A percentile compares a stretch with the other conserved stretches of the same genome.
These are phyloP conservation scores for Dioscorea dumetorum DNA, from an alignment of 106 monocot species.

Conservation along the genomic window DNA sequence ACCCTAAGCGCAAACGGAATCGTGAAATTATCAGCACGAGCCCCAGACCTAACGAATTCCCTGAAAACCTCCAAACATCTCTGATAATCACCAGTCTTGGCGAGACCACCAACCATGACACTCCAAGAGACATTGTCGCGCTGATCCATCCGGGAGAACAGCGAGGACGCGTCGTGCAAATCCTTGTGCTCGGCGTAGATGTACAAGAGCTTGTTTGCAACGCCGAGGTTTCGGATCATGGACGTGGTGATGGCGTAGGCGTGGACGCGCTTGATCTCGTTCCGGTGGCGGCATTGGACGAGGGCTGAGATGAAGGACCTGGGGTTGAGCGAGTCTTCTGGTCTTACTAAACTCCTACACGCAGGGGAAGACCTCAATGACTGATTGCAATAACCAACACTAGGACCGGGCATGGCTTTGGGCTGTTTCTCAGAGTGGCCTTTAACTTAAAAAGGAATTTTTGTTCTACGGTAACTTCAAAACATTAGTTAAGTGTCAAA, in stretches of 20 bases:
- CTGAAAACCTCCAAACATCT: slow-evolving; percentile 27
- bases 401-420: too few species aligned
- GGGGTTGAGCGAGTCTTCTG: slow-evolving; percentile 11
- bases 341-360: too few species aligned
- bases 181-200: slow-evolving; percentile 25
- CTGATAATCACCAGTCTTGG: slow-evolving; percentile 32
- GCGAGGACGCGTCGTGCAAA: slow-evolving; percentile 13
- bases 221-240: slow-evolving; percentile 25
- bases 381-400: too few species aligned
- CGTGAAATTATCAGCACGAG: slow-evolving; percentile 35
- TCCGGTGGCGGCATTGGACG: slow-evolving; percentile 18
- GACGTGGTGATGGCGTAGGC: slow-evolving; percentile 22
- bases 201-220: slow-evolving; percentile 49
- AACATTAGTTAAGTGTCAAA: too few species aligned
- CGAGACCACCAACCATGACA: slow-evolving; percentile 37
- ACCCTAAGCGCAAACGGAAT: slow-evolving; percentile 45
- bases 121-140: slow-evolving; percentile 54
- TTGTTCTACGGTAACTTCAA: too few species aligned
- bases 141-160: slow-evolving; percentile 30
- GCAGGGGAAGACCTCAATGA: too few species aligned
- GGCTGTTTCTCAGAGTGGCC: too few species aligned
- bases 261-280: slow-evolving; percentile 38
- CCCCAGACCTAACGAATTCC: slow-evolving; percentile 37
- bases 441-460: too few species aligned
- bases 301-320: slow-evolving; percentile 31